phyloP scores from a whole-genome alignment of 2,329 filamentous ascomycete species.

The Coniochaeta ligniaria region DNA sequence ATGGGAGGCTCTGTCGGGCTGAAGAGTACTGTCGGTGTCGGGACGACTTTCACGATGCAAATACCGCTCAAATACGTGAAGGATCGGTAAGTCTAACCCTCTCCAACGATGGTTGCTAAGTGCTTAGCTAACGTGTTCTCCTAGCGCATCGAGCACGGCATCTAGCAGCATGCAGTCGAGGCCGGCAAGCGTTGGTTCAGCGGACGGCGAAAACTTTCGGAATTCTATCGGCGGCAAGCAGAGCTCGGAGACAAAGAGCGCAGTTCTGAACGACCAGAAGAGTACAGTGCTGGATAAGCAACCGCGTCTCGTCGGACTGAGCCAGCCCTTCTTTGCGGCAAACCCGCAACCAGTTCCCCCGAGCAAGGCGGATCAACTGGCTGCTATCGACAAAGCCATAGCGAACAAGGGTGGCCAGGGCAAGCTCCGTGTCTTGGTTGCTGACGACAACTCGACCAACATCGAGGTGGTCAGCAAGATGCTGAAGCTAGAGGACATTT shows the following conservation, averaged over 20 bases:
- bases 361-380: constrained; percentile 52
- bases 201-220: constrained; percentile 26
- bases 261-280: constrained; percentile 15
- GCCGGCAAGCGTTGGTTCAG: constrained; percentile 36
- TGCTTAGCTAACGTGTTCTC: background rate
- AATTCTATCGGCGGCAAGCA: constrained; percentile 18
- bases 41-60: constrained; percentile 74
- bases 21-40: constrained; percentile 63
- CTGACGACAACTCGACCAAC: constrained; percentile 60
- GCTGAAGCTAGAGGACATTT: constrained; percentile 71
- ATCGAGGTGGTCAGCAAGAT: constrained; percentile 53
- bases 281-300: constrained; percentile 52
- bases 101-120: background rate
- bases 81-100: constrained; percentile 43
- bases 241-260: constrained; percentile 9
- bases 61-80: constrained; percentile 74
- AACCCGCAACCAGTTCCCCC: constrained; percentile 25
- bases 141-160: constrained; percentile 44
- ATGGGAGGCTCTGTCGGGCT: constrained; percentile 76
- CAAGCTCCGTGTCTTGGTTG: constrained; percentile 76
- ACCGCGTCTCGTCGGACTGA: constrained; percentile 74
- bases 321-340: constrained; percentile 70
- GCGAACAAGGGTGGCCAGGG: constrained; percentile 50
- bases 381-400: constrained; percentile 58
- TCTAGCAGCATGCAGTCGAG: constrained; percentile 47